Percentiles rank a stretch among this genome's conserved stretches.
phyloP scores from a whole-genome alignment of 441 rosid species.

The Kokia cookei region DNA sequence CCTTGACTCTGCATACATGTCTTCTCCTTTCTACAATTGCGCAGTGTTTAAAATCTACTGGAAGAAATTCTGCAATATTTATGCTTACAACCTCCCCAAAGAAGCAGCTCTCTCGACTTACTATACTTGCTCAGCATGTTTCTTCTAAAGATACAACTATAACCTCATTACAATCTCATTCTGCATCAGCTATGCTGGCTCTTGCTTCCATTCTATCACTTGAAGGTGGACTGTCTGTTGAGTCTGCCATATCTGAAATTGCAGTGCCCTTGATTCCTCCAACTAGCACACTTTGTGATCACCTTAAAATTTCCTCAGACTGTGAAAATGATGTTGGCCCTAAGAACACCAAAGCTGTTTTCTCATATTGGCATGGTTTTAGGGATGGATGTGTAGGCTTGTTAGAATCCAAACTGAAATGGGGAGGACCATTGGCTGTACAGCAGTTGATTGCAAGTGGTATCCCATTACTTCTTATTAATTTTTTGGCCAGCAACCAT shows the following conservation, averaged over 20 bases:
- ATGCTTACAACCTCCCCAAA: constrained; percentile 84
- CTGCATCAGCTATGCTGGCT: constrained; percentile 92
- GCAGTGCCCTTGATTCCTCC: constrained; percentile 92
- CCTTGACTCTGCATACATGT: constrained; percentile 60
- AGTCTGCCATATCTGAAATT: constrained; percentile 69
- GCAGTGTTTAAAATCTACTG: constrained; percentile 74
- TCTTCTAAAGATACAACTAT: constrained; percentile 60
- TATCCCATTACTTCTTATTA: constrained; percentile 69
- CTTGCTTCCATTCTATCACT: constrained; percentile 89
- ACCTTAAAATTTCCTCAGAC: constrained; percentile 47
- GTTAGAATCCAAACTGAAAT: constrained; percentile 74
- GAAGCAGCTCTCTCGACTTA: constrained; percentile 80
- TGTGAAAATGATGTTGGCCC: constrained; percentile 34
- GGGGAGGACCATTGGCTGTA: constrained; percentile 87
- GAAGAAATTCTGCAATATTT: constrained; percentile 82
- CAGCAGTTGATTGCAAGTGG: constrained; percentile 88
- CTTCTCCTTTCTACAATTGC: constrained; percentile 71
- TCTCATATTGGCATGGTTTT: constrained; percentile 88
- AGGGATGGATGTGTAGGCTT: constrained; percentile 94
- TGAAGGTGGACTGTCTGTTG: constrained; percentile 72
- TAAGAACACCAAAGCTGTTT: constrained; percentile 22
- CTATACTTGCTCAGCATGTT: constrained; percentile 66
- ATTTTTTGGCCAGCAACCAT: constrained; percentile 47
- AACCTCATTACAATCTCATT: constrained; percentile 55
- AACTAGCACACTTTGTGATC: constrained; percentile 72